phyloP scores from a whole-genome alignment of 257 asterid species.

The Solanum dulcamara region DNA sequence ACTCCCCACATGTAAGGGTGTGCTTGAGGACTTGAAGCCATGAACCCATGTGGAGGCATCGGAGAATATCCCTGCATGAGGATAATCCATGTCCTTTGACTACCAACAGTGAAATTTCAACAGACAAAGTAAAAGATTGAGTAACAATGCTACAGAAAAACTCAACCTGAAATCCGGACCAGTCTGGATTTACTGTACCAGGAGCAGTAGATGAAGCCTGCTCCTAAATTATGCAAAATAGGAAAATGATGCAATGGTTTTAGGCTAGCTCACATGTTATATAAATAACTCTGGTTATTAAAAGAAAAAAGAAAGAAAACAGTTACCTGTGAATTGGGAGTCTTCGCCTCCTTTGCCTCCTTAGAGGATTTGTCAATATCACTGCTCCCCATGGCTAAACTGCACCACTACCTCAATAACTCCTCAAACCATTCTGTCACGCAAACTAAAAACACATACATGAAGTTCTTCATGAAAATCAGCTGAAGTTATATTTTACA shows the following conservation, averaged over 20 bases:
- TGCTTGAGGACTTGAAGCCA: conserved; percentile 79
- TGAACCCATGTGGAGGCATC: conserved; percentile 78
- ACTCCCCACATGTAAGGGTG: conserved; percentile 99
- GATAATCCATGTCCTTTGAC: conserved; percentile 12
- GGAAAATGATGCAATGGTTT: background rate
- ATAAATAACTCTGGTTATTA: background rate
- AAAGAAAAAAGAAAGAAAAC: background rate
- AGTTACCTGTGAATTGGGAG: conserved; percentile 58
- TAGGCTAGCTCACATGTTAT: background rate
- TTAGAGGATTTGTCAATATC: conserved; percentile 74
- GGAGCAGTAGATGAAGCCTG: conserved; percentile 49
- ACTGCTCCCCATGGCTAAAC: conserved; percentile 59
- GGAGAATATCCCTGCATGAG: conserved; percentile 68
- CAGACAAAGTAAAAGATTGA: conserved; percentile 4
- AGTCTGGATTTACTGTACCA: conserved; percentile 63
- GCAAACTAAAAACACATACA: background rate
- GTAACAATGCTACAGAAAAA: conserved; percentile 1
- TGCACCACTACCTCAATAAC: conserved; percentile 16
- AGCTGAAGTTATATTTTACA: background rate
- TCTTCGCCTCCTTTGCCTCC: conserved; percentile 70
- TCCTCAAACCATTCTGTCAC: conserved; percentile 33
- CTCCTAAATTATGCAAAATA: conserved; percentile 33
- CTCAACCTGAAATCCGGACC: conserved; percentile 91
- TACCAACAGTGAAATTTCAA: background rate
- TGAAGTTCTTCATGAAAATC: background rate